Conservation (phyloP, 768 basidiomycete genomes). For the Serpula lacrymans region DNA sequence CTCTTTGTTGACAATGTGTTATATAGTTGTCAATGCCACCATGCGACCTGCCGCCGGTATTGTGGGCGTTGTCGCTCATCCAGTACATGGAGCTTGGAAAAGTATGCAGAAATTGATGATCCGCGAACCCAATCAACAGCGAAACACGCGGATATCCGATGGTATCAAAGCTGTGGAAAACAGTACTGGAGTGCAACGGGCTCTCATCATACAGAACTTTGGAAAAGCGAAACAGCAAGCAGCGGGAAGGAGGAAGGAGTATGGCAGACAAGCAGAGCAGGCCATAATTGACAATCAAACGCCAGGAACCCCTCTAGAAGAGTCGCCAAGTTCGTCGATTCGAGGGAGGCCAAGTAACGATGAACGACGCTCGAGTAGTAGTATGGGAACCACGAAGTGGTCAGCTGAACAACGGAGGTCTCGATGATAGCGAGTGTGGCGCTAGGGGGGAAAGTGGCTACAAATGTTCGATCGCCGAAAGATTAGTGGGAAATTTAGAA, state of each 20-base stretch:
- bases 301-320: too few species aligned
- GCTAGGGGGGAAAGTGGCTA: too few species aligned
- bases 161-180: slow-evolving; percentile 34
- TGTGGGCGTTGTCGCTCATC: slow-evolving; percentile 30
- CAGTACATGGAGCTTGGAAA: slow-evolving; percentile 36
- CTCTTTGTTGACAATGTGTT: slow-evolving; percentile 1
- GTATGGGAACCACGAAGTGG: too few species aligned
- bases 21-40: slow-evolving; percentile 28
- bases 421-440: too few species aligned
- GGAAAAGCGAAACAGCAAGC: slow-evolving; percentile 28
- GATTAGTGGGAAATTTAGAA: background rate
- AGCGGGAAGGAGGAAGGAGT: slow-evolving; percentile 31
- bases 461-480: too few species aligned
- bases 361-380: too few species aligned
- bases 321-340: too few species aligned
- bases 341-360: too few species aligned
- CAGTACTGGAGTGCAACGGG: slow-evolving; percentile 32
- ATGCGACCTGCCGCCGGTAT: slow-evolving; percentile 27
- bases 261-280: slow-evolving; percentile 30
- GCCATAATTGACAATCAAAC: slow-evolving; percentile 17
- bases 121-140: slow-evolving; percentile 30
- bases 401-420: too few species aligned
- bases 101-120: slow-evolving; percentile 28
- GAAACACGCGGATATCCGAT: slow-evolving; percentile 36
- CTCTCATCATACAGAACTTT: slow-evolving; percentile 35